Evolutionary conservation across 2,329 filamentous ascomycete genomes (phyloP).

Genomic region (Cryphonectria japonica): DNA sequence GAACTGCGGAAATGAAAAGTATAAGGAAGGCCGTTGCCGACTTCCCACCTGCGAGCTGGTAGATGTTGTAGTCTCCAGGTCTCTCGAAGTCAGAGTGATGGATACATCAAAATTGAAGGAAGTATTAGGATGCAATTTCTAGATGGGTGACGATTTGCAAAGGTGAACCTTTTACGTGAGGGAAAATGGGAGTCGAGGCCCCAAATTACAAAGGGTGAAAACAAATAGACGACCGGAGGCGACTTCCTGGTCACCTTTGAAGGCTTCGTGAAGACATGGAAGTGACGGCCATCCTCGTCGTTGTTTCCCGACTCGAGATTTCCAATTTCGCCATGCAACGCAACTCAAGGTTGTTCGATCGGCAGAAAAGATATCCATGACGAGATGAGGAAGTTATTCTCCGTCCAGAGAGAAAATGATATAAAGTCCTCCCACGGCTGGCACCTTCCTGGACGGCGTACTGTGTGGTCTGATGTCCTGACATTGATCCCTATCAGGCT

Average conservation of each 20-base stretch:
- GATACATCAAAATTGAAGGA: slow-evolving; percentile 6
- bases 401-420: neutral
- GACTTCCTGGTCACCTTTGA: neutral
- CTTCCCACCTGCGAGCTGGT: slow-evolving; percentile 10
- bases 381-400: neutral
- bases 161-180: neutral
- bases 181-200: neutral
- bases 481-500: no score
- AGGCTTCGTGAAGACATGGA: neutral
- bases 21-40: slow-evolving; percentile 10
- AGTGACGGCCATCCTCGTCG: neutral
- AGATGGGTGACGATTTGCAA: neutral
- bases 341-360: neutral
- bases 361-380: neutral
- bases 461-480: no score
- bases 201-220: neutral
- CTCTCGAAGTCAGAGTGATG: slow-evolving; percentile 22
- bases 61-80: slow-evolving; percentile 18
- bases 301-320: neutral
- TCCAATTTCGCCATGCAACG: neutral
- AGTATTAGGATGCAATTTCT: neutral
- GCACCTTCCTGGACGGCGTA: neutral
- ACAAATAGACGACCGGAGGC: slow-evolving; percentile 13
- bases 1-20: slow-evolving; percentile 26
- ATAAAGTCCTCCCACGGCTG: neutral